These are phyloP conservation scores for Diutina scorzettiae DNA, from an alignment of 1,139 yeast species.

Conservation along the genomic window DNA sequence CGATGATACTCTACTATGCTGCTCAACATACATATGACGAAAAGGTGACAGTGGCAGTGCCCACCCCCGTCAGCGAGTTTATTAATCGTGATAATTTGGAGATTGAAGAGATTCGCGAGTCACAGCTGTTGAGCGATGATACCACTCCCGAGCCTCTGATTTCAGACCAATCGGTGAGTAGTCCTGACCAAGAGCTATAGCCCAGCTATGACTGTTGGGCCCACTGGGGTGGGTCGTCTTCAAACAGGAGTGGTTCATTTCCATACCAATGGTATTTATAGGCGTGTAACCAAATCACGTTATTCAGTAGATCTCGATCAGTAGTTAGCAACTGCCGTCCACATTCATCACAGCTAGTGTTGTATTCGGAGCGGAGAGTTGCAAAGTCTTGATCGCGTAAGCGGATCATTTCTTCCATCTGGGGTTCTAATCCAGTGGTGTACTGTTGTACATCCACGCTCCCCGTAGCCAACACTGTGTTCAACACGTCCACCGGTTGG, in stretches of 20 bases:
- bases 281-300: slow-evolving; percentile 49
- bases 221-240: slow-evolving; percentile 31
- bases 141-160: background rate
- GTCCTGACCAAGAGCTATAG: too few species aligned
- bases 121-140: background rate
- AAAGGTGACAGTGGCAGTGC: background rate
- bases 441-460: slow-evolving; percentile 12
- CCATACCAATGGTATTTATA: slow-evolving; percentile 24
- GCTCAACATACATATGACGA: background rate
- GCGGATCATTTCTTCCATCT: slow-evolving; percentile 7
- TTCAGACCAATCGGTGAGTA: too few species aligned
- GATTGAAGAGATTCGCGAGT: background rate
- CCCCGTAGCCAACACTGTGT: slow-evolving; percentile 8
- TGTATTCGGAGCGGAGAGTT: slow-evolving; percentile 12
- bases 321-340: slow-evolving; percentile 22
- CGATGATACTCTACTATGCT: background rate
- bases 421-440: slow-evolving; percentile 8
- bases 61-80: background rate
- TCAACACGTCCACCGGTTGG: slow-evolving; percentile 7
- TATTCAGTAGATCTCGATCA: slow-evolving; percentile 24
- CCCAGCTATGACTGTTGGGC: too few species aligned
- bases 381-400: slow-evolving; percentile 10
- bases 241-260: slow-evolving; percentile 16
- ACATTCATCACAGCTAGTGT: slow-evolving; percentile 33
- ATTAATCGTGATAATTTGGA: background rate